Base-by-base conservation (phyloP, 2,329 filamentous ascomycete genomes). In the Hypocreales sp. region DNA sequence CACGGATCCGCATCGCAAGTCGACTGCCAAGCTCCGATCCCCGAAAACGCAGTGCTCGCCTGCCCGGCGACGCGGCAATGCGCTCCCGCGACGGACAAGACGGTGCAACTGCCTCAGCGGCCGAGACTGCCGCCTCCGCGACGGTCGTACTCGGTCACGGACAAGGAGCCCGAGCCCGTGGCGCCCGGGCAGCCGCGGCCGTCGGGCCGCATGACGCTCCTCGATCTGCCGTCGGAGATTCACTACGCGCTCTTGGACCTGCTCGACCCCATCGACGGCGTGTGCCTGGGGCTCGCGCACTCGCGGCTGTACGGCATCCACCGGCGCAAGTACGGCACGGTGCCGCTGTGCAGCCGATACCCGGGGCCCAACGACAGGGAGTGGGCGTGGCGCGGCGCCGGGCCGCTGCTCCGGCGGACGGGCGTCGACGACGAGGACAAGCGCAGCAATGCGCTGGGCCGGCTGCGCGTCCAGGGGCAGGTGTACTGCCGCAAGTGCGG, bases 231-330 rank as follows among this genome's bases (percentile, higher is more conserved):
- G 10, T 47, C 60, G 1, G 71, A 76, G 47, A 52, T 76, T 8
- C 69, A 73, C 46, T 71, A 64, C 35, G 52, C 59, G 34, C 58
- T 76, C 35, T 70, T 73, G 40, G 67, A 72, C 45, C 64, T 66
- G 36, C 61, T 76, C 31, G 71, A 76, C 48, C 66, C 67, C 26
- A 72, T 76, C 35, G 71, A 76, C 48, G 67, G 68, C 40, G 67
- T 64, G 21, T 74, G 69, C 42, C 53, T 76, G 21, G 71, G 67
- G 10, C 58, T 76, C 28, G 62, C 68, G 20, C 68, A 61, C 52
- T 57, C 56, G 23, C 58, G 64, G 42, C 61, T 72, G 36, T 75
- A 76, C 46, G 50, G 55, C 19, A 67, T 75, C 39, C 67, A 72
- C 47, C 56, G 59, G 15, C 60, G 58, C 29, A 56, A 71, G 47